A percentile compares a stretch with the other conserved stretches of the same genome.
Conservation (phyloP, 1,139 yeast species). For the Taiozyma sp. region DNA sequence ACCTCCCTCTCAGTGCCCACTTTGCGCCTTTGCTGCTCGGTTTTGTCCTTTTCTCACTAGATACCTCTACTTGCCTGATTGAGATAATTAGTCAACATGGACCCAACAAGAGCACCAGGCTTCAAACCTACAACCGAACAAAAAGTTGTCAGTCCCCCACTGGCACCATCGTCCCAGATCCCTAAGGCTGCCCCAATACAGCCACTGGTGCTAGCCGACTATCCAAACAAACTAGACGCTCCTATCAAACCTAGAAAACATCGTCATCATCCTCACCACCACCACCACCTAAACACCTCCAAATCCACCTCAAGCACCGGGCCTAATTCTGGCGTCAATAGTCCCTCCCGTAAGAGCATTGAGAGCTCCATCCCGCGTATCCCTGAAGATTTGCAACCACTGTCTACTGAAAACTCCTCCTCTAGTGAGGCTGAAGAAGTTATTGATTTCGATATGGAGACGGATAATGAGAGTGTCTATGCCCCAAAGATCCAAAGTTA, state of each 20-base stretch:
- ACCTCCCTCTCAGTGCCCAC: background rate
- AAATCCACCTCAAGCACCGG: background rate
- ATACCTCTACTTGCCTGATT: background rate
- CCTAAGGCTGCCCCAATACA: constrained; percentile 73
- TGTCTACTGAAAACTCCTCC: constrained; percentile 35
- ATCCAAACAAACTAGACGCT: constrained; percentile 64
- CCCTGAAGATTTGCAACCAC: constrained; percentile 39
- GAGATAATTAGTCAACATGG: constrained; percentile 39
- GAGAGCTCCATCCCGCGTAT: constrained; percentile 36
- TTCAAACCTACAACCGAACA: constrained; percentile 67
- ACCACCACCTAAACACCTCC: constrained; percentile 5
- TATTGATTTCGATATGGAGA: constrained; percentile 3
- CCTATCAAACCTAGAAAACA: constrained; percentile 51
- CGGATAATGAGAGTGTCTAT: constrained; percentile 12
- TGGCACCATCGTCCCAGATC: constrained; percentile 64
- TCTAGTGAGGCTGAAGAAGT: constrained; percentile 21
- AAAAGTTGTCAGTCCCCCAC: constrained; percentile 51
- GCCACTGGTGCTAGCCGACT: constrained; percentile 72
- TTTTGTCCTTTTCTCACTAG: background rate
- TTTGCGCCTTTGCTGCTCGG: background rate
- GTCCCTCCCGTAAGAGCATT: constrained; percentile 8
- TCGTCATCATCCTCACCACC: constrained; percentile 18
- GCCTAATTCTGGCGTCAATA: constrained; percentile 1
- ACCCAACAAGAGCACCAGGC: constrained; percentile 76
- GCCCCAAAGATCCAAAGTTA: constrained; percentile 47